Conservation (phyloP, 148 eudicot species). For the Silene latifolia region DNA sequence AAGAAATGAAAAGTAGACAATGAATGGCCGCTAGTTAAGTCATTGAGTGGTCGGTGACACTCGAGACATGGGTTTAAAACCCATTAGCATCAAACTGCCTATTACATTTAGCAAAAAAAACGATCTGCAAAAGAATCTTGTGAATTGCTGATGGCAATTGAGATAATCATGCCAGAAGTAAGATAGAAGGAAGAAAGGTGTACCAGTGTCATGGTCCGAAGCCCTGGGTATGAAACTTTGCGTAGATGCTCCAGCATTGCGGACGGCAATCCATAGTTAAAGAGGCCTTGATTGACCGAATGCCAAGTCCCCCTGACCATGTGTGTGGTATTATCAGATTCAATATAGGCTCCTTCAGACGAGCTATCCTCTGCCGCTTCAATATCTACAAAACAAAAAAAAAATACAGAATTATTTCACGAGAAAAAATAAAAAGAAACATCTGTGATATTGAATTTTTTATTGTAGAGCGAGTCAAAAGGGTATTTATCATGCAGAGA, state of each 20-base stretch:
- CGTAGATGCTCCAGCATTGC: slow-evolving; percentile 69
- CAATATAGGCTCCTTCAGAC: slow-evolving; percentile 22
- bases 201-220: slow-evolving; percentile 43
- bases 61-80: too few relatives aligned
- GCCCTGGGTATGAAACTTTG: slow-evolving; percentile 28
- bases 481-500: too few relatives aligned
- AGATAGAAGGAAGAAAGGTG: slow-evolving; percentile 12
- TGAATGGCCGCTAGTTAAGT: neutral
- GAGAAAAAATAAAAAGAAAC: neutral
- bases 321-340: slow-evolving; percentile 47
- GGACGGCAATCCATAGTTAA: slow-evolving; percentile 75
- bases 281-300: slow-evolving; percentile 53
- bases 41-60: too few relatives aligned
- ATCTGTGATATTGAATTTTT: too few relatives aligned
- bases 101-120: too few relatives aligned
- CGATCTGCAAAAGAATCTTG: neutral
- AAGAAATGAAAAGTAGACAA: slow-evolving; percentile 7
- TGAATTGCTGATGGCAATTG: neutral
- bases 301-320: slow-evolving; percentile 93
- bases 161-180: slow-evolving; percentile 5
- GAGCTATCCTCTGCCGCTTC: slow-evolving; percentile 35
- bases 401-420: neutral
- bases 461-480: too few relatives aligned
- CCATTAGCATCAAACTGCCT: too few relatives aligned
- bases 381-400: slow-evolving; percentile 37